Conservation (phyloP, 352 stramenopile genomes). For the Phytophthora pseudosyringae region DNA sequence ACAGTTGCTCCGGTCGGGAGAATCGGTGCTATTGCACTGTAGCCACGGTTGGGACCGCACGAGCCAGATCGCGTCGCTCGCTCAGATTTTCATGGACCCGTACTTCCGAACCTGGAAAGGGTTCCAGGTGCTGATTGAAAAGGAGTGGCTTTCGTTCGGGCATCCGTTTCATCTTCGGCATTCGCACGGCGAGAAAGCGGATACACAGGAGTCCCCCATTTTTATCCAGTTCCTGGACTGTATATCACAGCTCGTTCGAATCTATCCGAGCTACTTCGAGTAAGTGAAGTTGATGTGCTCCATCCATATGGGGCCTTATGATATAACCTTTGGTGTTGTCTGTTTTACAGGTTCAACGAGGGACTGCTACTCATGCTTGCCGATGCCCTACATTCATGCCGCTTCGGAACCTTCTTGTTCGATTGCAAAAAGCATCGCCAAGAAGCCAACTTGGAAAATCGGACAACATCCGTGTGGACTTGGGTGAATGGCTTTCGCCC, state of each 20-base stretch:
- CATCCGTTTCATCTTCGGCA: constrained; percentile 84
- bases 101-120: constrained; percentile 83
- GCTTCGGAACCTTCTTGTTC: constrained; percentile 98
- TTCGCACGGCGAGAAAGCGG: constrained; percentile 78
- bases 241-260: constrained; percentile 85
- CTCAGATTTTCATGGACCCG: constrained; percentile 77
- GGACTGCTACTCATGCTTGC: constrained; percentile 92
- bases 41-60: constrained; percentile 90
- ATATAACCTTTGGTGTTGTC: too few relatives aligned
- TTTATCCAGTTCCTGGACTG: constrained; percentile 90
- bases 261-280: constrained; percentile 97
- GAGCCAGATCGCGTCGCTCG: constrained; percentile 86
- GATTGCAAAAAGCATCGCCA: constrained; percentile 92
- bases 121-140: constrained; percentile 86
- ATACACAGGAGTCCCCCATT: constrained; percentile 84
- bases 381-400: constrained; percentile 96
- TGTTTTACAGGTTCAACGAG: constrained; percentile 91
- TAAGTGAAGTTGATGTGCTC: constrained; percentile 26
- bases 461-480: constrained; percentile 81
- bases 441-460: constrained; percentile 60
- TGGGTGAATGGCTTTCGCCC: constrained; percentile 80
- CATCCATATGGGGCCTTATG: too few relatives aligned
- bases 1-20: constrained; percentile 89
- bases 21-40: constrained; percentile 84
- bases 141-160: constrained; percentile 85